Evolutionary conservation across 2,329 filamentous ascomycete genomes (phyloP), one percentile per base, ranked within the genome.

Genomic region (Fonsecaea monophora): DNA sequence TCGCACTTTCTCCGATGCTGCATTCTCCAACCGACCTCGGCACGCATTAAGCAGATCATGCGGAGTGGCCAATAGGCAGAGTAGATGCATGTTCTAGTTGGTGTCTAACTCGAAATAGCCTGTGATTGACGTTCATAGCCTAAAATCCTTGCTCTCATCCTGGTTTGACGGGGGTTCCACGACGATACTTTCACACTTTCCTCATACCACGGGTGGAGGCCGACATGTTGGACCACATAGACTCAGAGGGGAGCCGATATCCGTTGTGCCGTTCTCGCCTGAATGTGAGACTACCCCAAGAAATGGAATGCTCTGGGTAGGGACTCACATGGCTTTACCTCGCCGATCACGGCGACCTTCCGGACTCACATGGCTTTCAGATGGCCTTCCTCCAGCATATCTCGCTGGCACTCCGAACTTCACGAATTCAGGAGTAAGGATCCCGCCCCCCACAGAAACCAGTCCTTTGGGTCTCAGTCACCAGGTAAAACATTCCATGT

Each of bases 21-120:
- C 42, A 48, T 48, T 10, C 42, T 25, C n/a, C 42, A 48, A 42
- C 9, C 42, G n/a, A 48, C 42, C 42, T 48, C 42, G 42, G 42
- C n/a, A 48, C 10, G 18, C 42, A 48, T 48, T 13, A n/a, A 3
- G 5, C n/a, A 18, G 42, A 48, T 25, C 7, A 48, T 48, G 42
- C 42, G 42, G 42, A 48, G 42, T 1, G 42, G 18, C 18, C n/a
- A 48, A 48, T 48, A 18, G 42, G 4, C n/a, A 48, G 42, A 21
- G n/a, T 10, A 48, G 3, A 9, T 4, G 2, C 42, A 2, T 7
- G 42, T 9, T 21, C 42, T 25, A 21, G 7, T 21, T 25, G 42
- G 1, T 21, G 7, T 48, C 42, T 48, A 48, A 21, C n/a, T 25
- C 21, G 42, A 48, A 48, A 48, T 7, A 18, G 8, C 18, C 21